Base-by-base conservation (phyloP, 2,329 filamentous ascomycete species). In the Monosporascus cannonballus region DNA sequence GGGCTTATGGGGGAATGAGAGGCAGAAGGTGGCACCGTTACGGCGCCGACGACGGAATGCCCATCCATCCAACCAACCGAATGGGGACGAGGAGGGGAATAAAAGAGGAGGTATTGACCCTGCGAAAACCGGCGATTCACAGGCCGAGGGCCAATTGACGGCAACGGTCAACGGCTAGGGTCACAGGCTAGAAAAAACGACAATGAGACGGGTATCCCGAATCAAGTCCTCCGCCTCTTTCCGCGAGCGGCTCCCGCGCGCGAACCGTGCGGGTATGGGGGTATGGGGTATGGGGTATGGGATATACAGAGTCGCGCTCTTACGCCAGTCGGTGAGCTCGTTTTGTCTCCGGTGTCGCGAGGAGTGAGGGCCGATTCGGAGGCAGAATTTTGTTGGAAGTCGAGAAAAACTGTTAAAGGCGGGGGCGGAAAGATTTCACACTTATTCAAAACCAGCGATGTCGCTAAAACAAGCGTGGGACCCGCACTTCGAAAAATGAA, bases 1-100 rank as follows among this genome's bases (percentile, higher is more conserved):
- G 79, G 79, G 65, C 78, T 81, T 65, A 74, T 73, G 51, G 41
- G 41, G 5, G 41, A 44, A 17, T 44, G 41, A 20, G 41, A 44
- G 14, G 41, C 41, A 44, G 41, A 25, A 22, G 76, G 76, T 59
- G 72, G 70, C 57, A 73, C 74, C 67, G 73, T 75, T 67, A 71
- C 70, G 62, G 70, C 71, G 64, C 71, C 70, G 67, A 72, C 67
- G 56, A 69, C 61, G 60, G 71, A 70, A 62, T 75, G 70, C 64
- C 72, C 73, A 71, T 79, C 76, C 76, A 79, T 79, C 68, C 71
- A 66, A 61, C 60, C 60, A 61, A 60, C 58, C 60, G 54, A 53
- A 56, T 55, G 42, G 41, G 20, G 18, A 20, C 6, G 41, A 44
- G 41, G n/a, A 15, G 41, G 41, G 14, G 41, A 44, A 24, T 44